Evolutionary conservation across 73 alveolate species (phyloP), one percentile per base, ranked within the genome.

Genomic region (Urostyla sp.): DNA sequence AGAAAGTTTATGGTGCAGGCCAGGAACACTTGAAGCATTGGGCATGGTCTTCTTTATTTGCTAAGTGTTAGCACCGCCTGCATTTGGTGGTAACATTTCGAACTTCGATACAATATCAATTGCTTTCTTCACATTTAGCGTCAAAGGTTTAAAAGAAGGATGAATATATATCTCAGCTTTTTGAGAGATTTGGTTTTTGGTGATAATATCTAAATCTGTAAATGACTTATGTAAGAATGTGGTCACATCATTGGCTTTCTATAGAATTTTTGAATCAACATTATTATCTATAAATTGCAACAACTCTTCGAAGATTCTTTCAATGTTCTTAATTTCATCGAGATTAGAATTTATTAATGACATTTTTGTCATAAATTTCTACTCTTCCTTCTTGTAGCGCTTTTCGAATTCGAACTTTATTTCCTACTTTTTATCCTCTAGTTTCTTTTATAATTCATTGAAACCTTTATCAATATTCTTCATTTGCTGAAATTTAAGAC

Each of bases 401-500:
- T 85, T 85, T 18, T 75, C 89, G 31, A 75, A 85, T 40, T 85
- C 93, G 31, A 75, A 37, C 69, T 75, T 85, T 30, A 85, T 85
- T 32, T 85, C 93, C 48, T 72, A 72, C 61, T 85, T 85, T 52
- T 85, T 85, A 56, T 85, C 93, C 50, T 85, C 93, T 10, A 85
- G 86, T 59, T 85, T 85, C 54, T 76, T 85, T 51, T 27, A 18
- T 11, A 85, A 86, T 52, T 85, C 93, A 31, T 11, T n/a, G 66
- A 85, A 85, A 23, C 93, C 93, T 43, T 85, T 85, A 51, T 85
- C 93, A 50, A 85, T 85, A 63, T 85, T 85, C 31, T 85, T 83
- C 89, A 85, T 75, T 40, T 85, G 61, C 56, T 85, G 78, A 36
- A 60, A 53, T 49, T 83, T 91, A 43, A 83, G 79, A 49, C 87